Base-by-base conservation (phyloP, 2,329 filamentous ascomycete genomes). In the Botrytis paeoniae region DNA sequence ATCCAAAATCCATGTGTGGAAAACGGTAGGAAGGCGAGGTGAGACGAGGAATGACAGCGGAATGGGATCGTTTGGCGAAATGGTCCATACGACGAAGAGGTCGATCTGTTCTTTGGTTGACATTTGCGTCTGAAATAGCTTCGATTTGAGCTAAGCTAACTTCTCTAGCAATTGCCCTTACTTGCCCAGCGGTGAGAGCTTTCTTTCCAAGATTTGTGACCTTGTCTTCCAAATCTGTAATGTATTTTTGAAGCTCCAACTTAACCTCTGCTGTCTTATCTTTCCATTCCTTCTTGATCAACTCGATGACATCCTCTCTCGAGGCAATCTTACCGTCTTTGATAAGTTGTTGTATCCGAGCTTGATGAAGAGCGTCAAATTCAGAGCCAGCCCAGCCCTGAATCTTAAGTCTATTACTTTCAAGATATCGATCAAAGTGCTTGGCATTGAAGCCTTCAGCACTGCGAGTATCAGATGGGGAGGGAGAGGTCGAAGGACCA, bases 231-330 rank as follows among this genome's bases (percentile, higher is more conserved):
- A 79, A 45, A 35, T 77, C 65, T 62, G 73, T 74, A 6, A 61
- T 64, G 22, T 78, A 25, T 22, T 69, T 73, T 20, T 62, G 45
- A 54, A 80, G 69, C 54, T 80, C 75, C 1, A 65, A 41, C 41
- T 70, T 72, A 63, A 80, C 64, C 35, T 73, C 65, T 14, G 2
- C 18, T 4, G 51, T 9, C 25, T 61, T 32, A 5, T 78, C 75
- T 7, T 74, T 74, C 96, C 96, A 3, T 88, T 97, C 74, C 86
- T 98, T 48, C 92, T 93, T 74, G 97, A 99, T 81, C 94, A 98
- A 75, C 93, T 98, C 85, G 97, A 99, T 85, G 97, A 97, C 83
- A 35, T 78, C 74, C 6, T 72, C 59, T 57, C 72, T 78, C 18
- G 76, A 65, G 22, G 75, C 75, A 29, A 78, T 60, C 57, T 74